Percentiles rank a stretch among this genome's conserved stretches.
Conservation (phyloP, 345 rosid species). For the Iberis pinnata region DNA sequence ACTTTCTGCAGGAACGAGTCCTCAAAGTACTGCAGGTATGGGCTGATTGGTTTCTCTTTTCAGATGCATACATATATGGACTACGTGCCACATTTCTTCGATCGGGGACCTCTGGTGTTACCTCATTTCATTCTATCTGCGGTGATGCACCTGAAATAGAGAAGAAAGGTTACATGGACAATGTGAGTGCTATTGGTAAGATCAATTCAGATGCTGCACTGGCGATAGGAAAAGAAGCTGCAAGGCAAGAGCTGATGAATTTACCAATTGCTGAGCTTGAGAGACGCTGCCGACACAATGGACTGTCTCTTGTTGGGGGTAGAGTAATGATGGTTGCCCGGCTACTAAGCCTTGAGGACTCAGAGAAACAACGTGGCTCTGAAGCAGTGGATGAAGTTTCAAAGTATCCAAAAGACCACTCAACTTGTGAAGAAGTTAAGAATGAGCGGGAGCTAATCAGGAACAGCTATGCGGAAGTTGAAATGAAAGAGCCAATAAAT, state of each 20-base stretch:
- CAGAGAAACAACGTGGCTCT: constrained; percentile 80
- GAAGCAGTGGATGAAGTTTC: constrained; percentile 70
- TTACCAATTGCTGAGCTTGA: constrained; percentile 88
- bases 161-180: constrained; percentile 46
- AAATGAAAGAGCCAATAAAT: constrained; percentile 39
- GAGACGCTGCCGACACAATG: constrained; percentile 96
- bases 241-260: constrained; percentile 77
- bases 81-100: constrained; percentile 92
- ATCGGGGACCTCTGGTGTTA: constrained; percentile 77
- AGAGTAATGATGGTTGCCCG: constrained; percentile 96
- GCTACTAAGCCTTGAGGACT: constrained; percentile 87
- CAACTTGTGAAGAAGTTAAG: constrained; percentile 48
- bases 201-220: constrained; percentile 78
- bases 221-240: constrained; percentile 95
- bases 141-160: constrained; percentile 86
- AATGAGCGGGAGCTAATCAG: constrained; percentile 37
- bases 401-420: constrained; percentile 49
- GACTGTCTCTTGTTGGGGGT: constrained; percentile 93
- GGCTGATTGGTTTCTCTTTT: constrained; percentile 99
- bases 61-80: constrained; percentile 95
- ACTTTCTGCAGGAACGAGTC: constrained; percentile 70
- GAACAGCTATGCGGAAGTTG: constrained; percentile 32
- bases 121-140: constrained; percentile 73
- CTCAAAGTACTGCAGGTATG: constrained; percentile 96
- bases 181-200: constrained; percentile 39